Evolutionary conservation across 371 early-diverging fungal species (phyloP).

Genomic region (Blakeslea trispora): DNA sequence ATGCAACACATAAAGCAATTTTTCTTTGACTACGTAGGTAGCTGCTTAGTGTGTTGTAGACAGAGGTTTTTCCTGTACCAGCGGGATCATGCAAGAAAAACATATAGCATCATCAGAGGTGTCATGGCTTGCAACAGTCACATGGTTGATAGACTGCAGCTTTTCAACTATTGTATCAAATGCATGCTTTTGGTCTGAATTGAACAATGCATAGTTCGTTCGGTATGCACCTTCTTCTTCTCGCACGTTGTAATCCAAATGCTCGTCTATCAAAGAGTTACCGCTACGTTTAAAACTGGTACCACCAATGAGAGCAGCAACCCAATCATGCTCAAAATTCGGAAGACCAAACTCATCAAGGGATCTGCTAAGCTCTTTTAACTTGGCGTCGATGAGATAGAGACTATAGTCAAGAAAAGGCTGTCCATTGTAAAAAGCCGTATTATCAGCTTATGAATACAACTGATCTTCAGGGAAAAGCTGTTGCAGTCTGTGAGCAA

Average conservation of each 20-base stretch:
- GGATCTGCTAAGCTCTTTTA: background rate
- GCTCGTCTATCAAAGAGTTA: background rate
- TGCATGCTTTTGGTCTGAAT: background rate
- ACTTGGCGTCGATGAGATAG: background rate
- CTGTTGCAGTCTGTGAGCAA: background rate
- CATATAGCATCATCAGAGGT: background rate
- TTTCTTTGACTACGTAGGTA: no score
- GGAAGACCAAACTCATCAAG: background rate
- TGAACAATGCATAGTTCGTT: background rate
- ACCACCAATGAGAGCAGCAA: background rate
- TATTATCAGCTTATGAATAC: background rate
- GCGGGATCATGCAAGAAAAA: background rate
- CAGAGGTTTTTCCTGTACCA: slow-evolving; percentile 3
- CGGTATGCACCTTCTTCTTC: background rate
- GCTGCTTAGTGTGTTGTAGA: no score
- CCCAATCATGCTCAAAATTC: background rate
- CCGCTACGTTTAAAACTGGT: background rate
- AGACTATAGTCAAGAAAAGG: background rate
- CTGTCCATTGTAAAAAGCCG: background rate
- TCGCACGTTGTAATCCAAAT: background rate
- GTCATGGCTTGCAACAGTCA: background rate
- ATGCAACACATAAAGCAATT: no score
- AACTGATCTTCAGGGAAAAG: background rate
- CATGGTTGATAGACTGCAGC: background rate
- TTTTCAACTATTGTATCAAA: background rate